phyloP scores from a whole-genome alignment of 2,329 filamentous ascomycete species.

The Xylariaceae sp. region DNA sequence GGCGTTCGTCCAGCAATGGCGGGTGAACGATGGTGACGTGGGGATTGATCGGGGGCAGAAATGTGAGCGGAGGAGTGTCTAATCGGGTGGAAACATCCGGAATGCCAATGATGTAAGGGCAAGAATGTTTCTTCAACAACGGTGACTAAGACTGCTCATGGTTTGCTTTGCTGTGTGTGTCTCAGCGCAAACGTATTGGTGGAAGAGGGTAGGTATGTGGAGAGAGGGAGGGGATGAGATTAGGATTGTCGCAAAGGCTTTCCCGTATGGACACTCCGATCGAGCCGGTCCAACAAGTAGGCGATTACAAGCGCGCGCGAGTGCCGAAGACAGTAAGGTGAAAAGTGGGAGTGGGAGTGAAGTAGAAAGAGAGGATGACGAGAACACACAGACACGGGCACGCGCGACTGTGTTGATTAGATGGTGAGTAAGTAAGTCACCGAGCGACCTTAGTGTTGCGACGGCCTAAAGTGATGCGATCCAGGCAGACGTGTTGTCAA shows the following conservation, averaged over 20 bases:
- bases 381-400: conserved; percentile 5
- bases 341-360: no score
- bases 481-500: not conserved
- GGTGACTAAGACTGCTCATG: conserved; percentile 19
- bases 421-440: not conserved
- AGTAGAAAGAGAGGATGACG: conserved; percentile 1
- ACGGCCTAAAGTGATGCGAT: no score
- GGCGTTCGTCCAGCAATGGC: conserved; percentile 21
- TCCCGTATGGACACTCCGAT: conserved; percentile 9
- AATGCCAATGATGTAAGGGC: conserved; percentile 31
- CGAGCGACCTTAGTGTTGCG: no score
- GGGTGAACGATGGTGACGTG: conserved; percentile 17
- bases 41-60: conserved; percentile 20
- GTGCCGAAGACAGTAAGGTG: not conserved
- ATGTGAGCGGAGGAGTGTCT: conserved; percentile 24
- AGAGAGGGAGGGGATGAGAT: conserved; percentile 2
- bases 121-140: conserved; percentile 26
- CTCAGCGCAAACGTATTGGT: conserved; percentile 10
- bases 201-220: conserved; percentile 9
- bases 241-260: conserved; percentile 8
- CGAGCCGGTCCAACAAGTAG: not conserved
- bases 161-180: conserved; percentile 10
- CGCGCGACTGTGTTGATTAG: not conserved
- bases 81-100: conserved; percentile 27
- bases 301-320: conserved; percentile 1